A percentile compares a stretch with the other conserved stretches of the same genome.
phyloP scores from a whole-genome alignment of 495 filamentous ascomycete species.

The Penicillium cosmopolitanum region DNA sequence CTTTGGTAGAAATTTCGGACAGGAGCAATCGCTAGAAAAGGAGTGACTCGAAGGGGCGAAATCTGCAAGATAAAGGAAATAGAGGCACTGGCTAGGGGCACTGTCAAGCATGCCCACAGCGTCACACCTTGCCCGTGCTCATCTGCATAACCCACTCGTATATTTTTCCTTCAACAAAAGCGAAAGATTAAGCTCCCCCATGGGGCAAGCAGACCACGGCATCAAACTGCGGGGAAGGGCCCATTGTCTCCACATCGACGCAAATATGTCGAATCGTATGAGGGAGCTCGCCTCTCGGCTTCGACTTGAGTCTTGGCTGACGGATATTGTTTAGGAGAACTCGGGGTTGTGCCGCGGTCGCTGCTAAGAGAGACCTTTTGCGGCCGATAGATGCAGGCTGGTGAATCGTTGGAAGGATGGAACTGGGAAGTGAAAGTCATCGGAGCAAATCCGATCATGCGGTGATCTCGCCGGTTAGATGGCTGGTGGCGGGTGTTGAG shows the following conservation, averaged over 20 bases:
- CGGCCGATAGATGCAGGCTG: conserved; percentile 1
- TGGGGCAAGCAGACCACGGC: background rate
- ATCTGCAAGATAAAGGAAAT: conserved; percentile 4
- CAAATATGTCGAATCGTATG: conserved; percentile 4
- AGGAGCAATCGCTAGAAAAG: background rate
- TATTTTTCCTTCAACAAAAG: conserved; percentile 14
- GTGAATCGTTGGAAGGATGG: background rate
- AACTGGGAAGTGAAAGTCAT: background rate
- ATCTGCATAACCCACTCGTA: background rate
- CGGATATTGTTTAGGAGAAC: background rate
- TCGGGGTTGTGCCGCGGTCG: conserved; percentile 9
- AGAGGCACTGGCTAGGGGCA: background rate
- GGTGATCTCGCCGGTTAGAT: conserved; percentile 11
- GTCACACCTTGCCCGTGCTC: background rate
- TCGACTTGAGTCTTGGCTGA: conserved; percentile 24
- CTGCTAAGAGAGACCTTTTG: background rate
- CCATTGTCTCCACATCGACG: conserved; percentile 13
- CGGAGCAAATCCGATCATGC: conserved; percentile 27
- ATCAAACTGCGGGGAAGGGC: conserved; percentile 27
- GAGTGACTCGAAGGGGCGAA: background rate
- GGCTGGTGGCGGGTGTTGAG: background rate
- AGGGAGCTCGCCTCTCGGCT: conserved; percentile 1
- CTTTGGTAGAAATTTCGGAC: too few species aligned
- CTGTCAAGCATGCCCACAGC: background rate
- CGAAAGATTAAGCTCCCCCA: conserved; percentile 11